A percentile compares a stretch with the other conserved stretches of the same genome.
These are phyloP conservation scores for Aspergillus sclerotiicarbonarius DNA, from an alignment of 495 filamentous ascomycete species.

Conservation along the genomic window DNA sequence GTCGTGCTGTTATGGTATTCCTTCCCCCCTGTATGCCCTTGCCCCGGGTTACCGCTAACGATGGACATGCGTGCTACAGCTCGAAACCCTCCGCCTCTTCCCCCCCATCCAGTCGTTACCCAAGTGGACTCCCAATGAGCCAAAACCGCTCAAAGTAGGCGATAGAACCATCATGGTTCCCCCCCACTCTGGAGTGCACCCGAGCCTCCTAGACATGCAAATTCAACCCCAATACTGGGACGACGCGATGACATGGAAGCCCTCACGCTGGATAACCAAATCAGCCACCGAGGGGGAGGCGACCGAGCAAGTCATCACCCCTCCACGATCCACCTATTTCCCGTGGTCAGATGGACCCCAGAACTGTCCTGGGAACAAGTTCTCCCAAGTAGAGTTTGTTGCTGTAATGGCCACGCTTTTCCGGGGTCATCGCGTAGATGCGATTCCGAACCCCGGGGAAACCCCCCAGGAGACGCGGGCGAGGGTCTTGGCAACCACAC, in stretches of 20 bases:
- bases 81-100: constrained; percentile 9
- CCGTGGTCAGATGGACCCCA: constrained; percentile 8
- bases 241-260: background rate
- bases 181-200: background rate
- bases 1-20: background rate
- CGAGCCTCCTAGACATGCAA: background rate
- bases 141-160: background rate
- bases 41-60: too few species aligned
- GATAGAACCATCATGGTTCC: background rate
- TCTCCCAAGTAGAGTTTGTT: constrained; percentile 8
- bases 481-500: background rate
- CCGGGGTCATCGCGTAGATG: background rate
- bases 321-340: background rate
- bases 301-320: background rate
- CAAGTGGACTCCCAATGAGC: background rate
- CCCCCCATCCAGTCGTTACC: background rate
- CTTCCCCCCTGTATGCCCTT: background rate
- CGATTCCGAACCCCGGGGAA: background rate
- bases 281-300: too few species aligned
- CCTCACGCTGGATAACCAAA: background rate
- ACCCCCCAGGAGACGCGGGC: background rate
- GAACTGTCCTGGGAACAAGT: constrained; percentile 2
- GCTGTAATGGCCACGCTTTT: background rate
- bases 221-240: constrained; percentile 3
- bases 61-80: background rate